Evolutionary conservation across 129 eudicot species (phyloP).

Genomic region (Ambrosia trifida): DNA sequence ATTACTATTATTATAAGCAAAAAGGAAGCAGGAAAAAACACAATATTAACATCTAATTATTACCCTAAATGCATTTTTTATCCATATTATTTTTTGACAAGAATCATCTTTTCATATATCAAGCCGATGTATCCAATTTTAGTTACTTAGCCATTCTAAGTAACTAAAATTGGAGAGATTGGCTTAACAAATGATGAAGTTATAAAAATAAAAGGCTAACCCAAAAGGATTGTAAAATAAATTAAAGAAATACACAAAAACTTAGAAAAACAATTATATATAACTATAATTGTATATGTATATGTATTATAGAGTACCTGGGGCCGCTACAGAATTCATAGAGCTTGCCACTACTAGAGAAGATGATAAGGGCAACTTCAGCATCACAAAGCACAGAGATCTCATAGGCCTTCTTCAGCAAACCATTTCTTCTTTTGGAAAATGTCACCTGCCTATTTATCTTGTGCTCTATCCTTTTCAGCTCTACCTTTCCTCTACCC

Average conservation of each 20-base stretch:
- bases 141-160: background rate
- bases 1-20: background rate
- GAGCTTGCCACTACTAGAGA: constrained; percentile 37
- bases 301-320: constrained; percentile 22
- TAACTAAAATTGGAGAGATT: too few relatives aligned
- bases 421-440: constrained; percentile 36
- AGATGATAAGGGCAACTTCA: constrained; percentile 52
- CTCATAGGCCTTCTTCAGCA: constrained; percentile 45
- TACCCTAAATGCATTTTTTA: constrained; percentile 12
- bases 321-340: constrained; percentile 40
- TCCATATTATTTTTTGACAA: background rate
- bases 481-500: constrained; percentile 43
- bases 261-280: background rate
- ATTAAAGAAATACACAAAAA: constrained; percentile 6
- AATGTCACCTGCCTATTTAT: constrained; percentile 39
- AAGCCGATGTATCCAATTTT: background rate
- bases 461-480: constrained; percentile 38
- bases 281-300: background rate
- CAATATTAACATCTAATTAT: background rate
- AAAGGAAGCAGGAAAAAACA: background rate
- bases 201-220: background rate
- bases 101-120: constrained; percentile 1
- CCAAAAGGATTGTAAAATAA: background rate
- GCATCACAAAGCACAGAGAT: constrained; percentile 78
- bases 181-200: too few relatives aligned